Base-by-base conservation (phyloP, 768 basidiomycete species). In the Solioccasus polychromus region DNA sequence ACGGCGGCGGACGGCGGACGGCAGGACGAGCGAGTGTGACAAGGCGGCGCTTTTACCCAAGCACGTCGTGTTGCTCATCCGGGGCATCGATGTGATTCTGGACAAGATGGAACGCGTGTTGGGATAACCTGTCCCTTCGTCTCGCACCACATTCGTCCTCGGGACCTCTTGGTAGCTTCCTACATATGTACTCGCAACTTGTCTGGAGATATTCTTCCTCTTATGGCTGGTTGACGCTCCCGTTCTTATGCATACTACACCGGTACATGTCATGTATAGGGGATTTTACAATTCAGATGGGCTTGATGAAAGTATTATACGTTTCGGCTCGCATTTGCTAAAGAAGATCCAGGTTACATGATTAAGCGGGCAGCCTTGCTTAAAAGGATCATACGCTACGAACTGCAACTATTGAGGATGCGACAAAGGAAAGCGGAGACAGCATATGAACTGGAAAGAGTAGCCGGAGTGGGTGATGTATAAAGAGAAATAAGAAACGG, bases 41-140 rank as follows among this genome's bases (percentile, higher is more conserved):
- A 57, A 59, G 26, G 44, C 48, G 12, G 61, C 61, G 9, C 62
- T 86, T 7, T 68, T 88, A 24, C 86, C 83, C 11, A 72, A 72
- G 35, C 75, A 72, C 14, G 67, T 85, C n/a, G 76, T 76, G 4
- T 61, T 77, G 8, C 71, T 88, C 35, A 79, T 88, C 45, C 73
- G 74, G 36, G 78, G 77, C 4, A 72, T 86, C 22, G 83, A 85
- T 50, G 67, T 72, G 30, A 76, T 80, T 5, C 68, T 88, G 29
- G 80, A 83, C 57, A 77, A 73, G 53, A 83, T 87, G 78, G 85
- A 88, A 60, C 71, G 71, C 35, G 69, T 73, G n/a, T 50, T 73
- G 35, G 62, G 52, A 47, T 66, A 57, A 45, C n/a, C n/a, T n/a
- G 30, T 7, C 12, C 28, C 8, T 28, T 28, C 28, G 12, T 28